Conservation (phyloP, 1,139 yeast species). For the Candida sp. region DNA sequence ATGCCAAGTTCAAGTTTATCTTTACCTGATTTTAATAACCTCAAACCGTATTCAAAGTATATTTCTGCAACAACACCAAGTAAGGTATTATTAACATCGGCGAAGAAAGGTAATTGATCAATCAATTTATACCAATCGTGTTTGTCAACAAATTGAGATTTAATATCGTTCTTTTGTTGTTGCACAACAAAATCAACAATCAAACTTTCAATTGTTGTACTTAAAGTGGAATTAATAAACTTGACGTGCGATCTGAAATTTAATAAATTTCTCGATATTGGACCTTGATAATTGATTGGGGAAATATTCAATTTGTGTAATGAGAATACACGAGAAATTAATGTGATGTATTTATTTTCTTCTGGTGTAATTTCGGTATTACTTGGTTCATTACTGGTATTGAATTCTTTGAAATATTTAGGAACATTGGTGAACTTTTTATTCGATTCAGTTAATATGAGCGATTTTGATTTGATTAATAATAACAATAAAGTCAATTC, state of each 20-base stretch:
- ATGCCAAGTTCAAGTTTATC: constrained; percentile 25
- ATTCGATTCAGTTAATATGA: constrained; percentile 26
- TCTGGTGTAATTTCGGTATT: constrained; percentile 29
- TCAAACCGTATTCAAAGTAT: constrained; percentile 36
- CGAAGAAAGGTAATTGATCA: constrained; percentile 58
- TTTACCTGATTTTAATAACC: constrained; percentile 22
- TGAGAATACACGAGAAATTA: constrained; percentile 59
- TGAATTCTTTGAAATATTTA: constrained; percentile 27
- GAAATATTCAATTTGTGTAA: constrained; percentile 50
- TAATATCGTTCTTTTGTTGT: constrained; percentile 48
- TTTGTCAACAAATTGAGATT: constrained; percentile 34
- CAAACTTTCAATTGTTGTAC: constrained; percentile 55
- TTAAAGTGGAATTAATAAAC: constrained; percentile 47
- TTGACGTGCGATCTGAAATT: constrained; percentile 66
- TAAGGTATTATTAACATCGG: constrained; percentile 40
- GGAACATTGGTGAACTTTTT: constrained; percentile 34
- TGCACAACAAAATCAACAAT: constrained; percentile 49
- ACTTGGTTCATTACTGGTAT: constrained; percentile 9
- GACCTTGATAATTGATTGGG: constrained; percentile 65
- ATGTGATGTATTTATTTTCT: constrained; percentile 34
- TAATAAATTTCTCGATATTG: constrained; percentile 60
- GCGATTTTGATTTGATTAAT: constrained; percentile 31
- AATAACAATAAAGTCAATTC: constrained; percentile 44
- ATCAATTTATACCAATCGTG: constrained; percentile 59
- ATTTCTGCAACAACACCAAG: constrained; percentile 44